Percentiles rank a stretch among this genome's conserved stretches.
phyloP scores from a whole-genome alignment of 176 grass and related monocot genomes.

The Avena atlantica region DNA sequence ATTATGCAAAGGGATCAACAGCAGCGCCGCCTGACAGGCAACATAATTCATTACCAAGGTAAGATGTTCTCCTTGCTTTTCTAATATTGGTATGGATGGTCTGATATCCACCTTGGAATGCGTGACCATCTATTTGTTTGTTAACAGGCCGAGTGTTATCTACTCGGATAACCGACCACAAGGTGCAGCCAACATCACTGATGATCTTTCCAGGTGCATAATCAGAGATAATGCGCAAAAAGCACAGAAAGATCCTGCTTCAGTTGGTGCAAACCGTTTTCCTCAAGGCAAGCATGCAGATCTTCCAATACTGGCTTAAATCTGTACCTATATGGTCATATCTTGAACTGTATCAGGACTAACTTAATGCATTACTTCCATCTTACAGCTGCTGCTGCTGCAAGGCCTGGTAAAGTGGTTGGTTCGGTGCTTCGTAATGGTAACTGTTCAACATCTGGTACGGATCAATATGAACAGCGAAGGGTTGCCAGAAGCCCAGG shows the following conservation, averaged over 20 bases:
- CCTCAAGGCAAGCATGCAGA: constrained; percentile 52
- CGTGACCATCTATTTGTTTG: constrained; percentile 33
- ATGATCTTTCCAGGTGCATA: constrained; percentile 87
- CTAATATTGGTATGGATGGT: constrained; percentile 30
- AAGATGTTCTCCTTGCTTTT: constrained; percentile 25
- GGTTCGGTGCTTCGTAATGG: constrained; percentile 53
- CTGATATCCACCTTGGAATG: constrained; percentile 21
- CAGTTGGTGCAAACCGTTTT: constrained; percentile 56
- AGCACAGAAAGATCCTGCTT: constrained; percentile 47
- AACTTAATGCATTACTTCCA: constrained; percentile 20
- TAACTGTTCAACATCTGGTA: constrained; percentile 41
- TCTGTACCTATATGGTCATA: neutral
- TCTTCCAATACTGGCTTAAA: neutral
- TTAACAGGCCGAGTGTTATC: constrained; percentile 69
- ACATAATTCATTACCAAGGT: constrained; percentile 95
- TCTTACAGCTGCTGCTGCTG: constrained; percentile 55
- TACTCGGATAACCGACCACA: constrained; percentile 65
- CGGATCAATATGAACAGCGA: constrained; percentile 71
- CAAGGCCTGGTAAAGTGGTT: constrained; percentile 68
- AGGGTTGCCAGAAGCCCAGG: constrained; percentile 53
- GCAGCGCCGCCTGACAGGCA: constrained; percentile 83
- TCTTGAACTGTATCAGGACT: constrained; percentile 21
- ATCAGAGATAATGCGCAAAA: constrained; percentile 72
- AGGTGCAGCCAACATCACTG: constrained; percentile 61
- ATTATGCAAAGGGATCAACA: constrained; percentile 81